Percentiles rank a stretch among this genome's conserved stretches.
Conservation (phyloP, 2,329 filamentous ascomycete genomes). For the Tolypocladium sp. region DNA sequence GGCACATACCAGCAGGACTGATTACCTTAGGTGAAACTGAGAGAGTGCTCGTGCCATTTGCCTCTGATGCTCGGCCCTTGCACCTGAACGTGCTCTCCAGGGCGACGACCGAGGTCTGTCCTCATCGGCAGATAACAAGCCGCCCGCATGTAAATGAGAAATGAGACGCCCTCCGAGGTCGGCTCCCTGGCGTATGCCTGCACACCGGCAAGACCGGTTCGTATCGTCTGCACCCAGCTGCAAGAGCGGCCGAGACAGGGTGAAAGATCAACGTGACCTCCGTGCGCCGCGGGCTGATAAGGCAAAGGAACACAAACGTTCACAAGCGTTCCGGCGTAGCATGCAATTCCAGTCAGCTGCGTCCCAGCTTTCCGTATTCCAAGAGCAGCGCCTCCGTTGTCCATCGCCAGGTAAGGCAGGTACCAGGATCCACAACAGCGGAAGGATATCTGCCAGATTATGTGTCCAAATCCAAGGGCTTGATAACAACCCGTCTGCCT, state of each 20-base stretch:
- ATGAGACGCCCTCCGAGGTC: background rate
- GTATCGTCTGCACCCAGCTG: background rate
- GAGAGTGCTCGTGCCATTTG: background rate
- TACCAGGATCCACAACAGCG: background rate
- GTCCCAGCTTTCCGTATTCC: background rate
- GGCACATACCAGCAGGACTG: background rate
- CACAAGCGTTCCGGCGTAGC: background rate
- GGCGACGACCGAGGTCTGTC: background rate
- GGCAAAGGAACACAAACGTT: background rate
- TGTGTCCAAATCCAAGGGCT: background rate
- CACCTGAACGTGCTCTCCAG: background rate
- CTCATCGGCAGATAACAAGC: background rate
- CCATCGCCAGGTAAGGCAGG: background rate
- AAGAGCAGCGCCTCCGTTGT: background rate
- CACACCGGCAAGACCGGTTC: background rate
- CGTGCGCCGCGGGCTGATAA: background rate
- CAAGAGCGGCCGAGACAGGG: background rate
- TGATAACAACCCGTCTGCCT: background rate
- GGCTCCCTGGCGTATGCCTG: background rate
- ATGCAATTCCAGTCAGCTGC: background rate
- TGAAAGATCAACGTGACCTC: background rate
- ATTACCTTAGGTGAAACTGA: no score
- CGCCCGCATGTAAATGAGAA: background rate
- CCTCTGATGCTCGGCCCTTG: background rate
- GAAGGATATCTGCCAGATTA: background rate